Conservation (phyloP, 2,329 filamentous ascomycete genomes). For the Exophiala lecanii-corni region DNA sequence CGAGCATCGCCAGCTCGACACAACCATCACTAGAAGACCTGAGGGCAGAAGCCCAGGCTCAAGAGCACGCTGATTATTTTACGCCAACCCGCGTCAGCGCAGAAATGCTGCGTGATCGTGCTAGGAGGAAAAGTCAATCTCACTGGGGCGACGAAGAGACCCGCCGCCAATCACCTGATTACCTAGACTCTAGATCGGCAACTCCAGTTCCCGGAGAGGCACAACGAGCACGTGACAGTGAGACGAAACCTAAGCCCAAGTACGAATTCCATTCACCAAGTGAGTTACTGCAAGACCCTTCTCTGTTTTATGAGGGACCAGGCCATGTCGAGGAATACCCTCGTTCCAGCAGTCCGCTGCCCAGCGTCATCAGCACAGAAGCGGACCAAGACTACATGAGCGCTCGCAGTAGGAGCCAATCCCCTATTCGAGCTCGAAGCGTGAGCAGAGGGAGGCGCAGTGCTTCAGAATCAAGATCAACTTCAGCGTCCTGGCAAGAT, state of each 20-base stretch:
- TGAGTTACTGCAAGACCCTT: constrained; percentile 40
- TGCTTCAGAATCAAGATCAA: constrained; percentile 13
- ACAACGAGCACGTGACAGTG: constrained; percentile 28
- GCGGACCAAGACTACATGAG: constrained; percentile 25
- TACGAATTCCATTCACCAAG: constrained; percentile 46
- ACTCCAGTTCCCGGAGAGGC: constrained; percentile 62
- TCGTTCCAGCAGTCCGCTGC: constrained; percentile 19
- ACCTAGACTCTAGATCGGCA: constrained; percentile 59
- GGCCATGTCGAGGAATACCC: constrained; percentile 20
- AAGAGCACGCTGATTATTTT: constrained; percentile 24
- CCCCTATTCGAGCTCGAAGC: constrained; percentile 14
- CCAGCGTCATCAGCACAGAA: constrained; percentile 24
- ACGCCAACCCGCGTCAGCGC: constrained; percentile 16
- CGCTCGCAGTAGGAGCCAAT: constrained; percentile 23
- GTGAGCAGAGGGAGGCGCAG: constrained; percentile 13
- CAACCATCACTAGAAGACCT: constrained; percentile 44
- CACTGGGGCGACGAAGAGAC: constrained; percentile 17
- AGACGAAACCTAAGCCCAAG: constrained; percentile 36
- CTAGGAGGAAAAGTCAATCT: constrained; percentile 28
- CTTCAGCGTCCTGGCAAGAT: constrained; percentile 16
- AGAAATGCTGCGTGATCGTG: constrained; percentile 22
- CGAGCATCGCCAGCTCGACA: constrained; percentile 46
- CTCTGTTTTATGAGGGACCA: constrained; percentile 21
- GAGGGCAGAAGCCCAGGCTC: constrained; percentile 32
- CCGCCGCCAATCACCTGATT: constrained; percentile 35